Conservation (phyloP, 352 stramenopile genomes). For the Phytophthora hybrid region DNA sequence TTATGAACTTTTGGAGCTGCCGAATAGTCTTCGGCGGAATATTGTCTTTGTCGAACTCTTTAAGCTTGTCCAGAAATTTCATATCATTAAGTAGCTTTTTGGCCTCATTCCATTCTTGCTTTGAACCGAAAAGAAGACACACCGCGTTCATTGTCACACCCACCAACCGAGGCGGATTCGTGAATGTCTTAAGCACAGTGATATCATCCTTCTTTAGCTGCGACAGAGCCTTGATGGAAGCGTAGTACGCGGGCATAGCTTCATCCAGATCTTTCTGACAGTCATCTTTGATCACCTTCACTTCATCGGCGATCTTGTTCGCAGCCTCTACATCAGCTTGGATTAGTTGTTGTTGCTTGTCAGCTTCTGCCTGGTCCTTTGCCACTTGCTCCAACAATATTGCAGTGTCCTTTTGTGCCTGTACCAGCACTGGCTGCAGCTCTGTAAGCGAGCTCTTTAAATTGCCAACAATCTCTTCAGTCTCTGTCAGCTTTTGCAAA, state of each 20-base stretch:
- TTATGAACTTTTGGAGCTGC: slow-evolving; percentile 92
- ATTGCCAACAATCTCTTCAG: slow-evolving; percentile 93
- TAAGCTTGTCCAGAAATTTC: slow-evolving; percentile 92
- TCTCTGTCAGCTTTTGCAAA: slow-evolving; percentile 94
- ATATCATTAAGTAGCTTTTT: slow-evolving; percentile 93
- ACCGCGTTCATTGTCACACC: slow-evolving; percentile 94
- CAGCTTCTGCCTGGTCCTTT: slow-evolving; percentile 92
- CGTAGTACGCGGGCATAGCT: slow-evolving; percentile 93
- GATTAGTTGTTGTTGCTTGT: slow-evolving; percentile 92
- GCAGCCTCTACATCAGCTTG: slow-evolving; percentile 92
- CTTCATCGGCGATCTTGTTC: slow-evolving; percentile 92
- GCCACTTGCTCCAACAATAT: slow-evolving; percentile 88
- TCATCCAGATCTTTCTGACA: slow-evolving; percentile 94
- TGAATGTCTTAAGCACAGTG: slow-evolving; percentile 93
- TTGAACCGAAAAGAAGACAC: slow-evolving; percentile 88
- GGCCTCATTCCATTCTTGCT: slow-evolving; percentile 93
- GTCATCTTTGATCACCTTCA: slow-evolving; percentile 95
- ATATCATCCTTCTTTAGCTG: slow-evolving; percentile 94
- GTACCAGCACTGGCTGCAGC: slow-evolving; percentile 91
- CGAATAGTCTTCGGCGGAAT: slow-evolving; percentile 89
- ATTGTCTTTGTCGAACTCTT: slow-evolving; percentile 91
- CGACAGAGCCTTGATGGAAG: slow-evolving; percentile 91
- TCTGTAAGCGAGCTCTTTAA: slow-evolving; percentile 92
- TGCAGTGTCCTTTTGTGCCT: slow-evolving; percentile 91
- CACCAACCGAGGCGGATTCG: slow-evolving; percentile 89